These are phyloP conservation scores for Gossypium turneri DNA, from an alignment of 345 rosid genomes.

Conservation along the genomic window DNA sequence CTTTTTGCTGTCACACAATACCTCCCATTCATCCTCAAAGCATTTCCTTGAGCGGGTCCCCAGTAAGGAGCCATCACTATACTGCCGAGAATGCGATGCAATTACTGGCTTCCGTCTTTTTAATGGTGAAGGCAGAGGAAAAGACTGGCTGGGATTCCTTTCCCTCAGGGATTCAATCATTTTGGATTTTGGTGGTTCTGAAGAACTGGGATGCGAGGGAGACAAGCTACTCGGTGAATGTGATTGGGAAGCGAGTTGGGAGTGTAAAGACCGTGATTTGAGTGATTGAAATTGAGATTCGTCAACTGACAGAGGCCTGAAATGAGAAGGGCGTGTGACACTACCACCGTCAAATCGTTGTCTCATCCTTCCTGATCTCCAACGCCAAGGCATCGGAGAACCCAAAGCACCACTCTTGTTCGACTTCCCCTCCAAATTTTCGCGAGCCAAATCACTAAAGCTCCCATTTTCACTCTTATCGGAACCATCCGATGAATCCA, in stretches of 20 bases:
- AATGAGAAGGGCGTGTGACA: slow-evolving; percentile 30
- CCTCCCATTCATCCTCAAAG: slow-evolving; percentile 24
- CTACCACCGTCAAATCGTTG: slow-evolving; percentile 19
- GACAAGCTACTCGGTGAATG: slow-evolving; percentile 37
- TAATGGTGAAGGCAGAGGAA: slow-evolving; percentile 26
- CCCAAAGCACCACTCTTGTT: slow-evolving; percentile 29
- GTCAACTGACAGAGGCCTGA: slow-evolving; percentile 59
- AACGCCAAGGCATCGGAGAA: slow-evolving; percentile 42
- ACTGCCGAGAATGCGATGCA: not conserved
- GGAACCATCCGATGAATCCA: slow-evolving; percentile 18
- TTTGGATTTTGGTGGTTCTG: slow-evolving; percentile 36
- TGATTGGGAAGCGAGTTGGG: slow-evolving; percentile 39
- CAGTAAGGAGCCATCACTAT: slow-evolving; percentile 30
- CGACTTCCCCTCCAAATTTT: slow-evolving; percentile 33
- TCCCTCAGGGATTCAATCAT: slow-evolving; percentile 38
- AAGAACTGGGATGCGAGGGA: slow-evolving; percentile 37
- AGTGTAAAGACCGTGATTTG: slow-evolving; percentile 40
- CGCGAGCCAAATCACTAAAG: slow-evolving; percentile 30
- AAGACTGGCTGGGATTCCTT: slow-evolving; percentile 30
- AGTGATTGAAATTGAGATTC: slow-evolving; percentile 44
- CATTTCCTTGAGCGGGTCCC: slow-evolving; percentile 21
- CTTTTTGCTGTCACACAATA: slow-evolving; percentile 14
- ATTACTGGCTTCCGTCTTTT: no score
- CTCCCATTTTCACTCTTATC: slow-evolving; percentile 24
- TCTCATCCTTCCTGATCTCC: slow-evolving; percentile 39